Percentiles rank a stretch among this genome's conserved stretches.
Evolutionary conservation across 331 rosid genomes (phyloP).

Genomic region (Rosa hybrid): DNA sequence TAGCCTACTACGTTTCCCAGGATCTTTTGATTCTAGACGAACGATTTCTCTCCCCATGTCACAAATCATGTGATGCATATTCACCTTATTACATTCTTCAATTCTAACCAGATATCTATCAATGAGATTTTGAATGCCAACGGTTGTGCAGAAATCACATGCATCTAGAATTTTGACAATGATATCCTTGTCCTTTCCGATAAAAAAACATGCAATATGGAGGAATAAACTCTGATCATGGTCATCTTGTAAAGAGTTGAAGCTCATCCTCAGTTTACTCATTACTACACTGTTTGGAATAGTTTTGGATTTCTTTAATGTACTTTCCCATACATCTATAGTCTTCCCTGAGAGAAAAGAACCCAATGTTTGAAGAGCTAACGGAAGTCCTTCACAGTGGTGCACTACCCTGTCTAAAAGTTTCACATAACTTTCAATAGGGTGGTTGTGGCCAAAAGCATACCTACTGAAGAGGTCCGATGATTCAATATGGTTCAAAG

Average conservation of each 20-base stretch:
- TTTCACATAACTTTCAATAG: not conserved
- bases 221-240: not conserved
- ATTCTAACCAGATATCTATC: not conserved
- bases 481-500: not conserved
- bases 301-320: not conserved
- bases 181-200: not conserved
- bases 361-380: conserved; percentile 6
- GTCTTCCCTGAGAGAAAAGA: not conserved
- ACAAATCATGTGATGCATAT: conserved; percentile 35
- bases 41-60: conserved; percentile 42
- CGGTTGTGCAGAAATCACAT: not conserved
- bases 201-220: conserved; percentile 6
- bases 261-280: not conserved
- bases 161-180: not conserved
- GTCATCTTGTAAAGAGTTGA: not conserved
- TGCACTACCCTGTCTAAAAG: not conserved
- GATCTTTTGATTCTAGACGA: conserved; percentile 28
- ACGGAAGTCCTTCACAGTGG: not conserved
- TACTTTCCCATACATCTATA: not conserved
- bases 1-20: conserved; percentile 25
- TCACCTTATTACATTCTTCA: not conserved
- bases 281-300: not conserved
- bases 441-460: not conserved
- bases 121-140: conserved; percentile 5
- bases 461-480: conserved; percentile 20